Base-by-base conservation (phyloP, 768 basidiomycete species). In the Hortiboletus campestris region DNA sequence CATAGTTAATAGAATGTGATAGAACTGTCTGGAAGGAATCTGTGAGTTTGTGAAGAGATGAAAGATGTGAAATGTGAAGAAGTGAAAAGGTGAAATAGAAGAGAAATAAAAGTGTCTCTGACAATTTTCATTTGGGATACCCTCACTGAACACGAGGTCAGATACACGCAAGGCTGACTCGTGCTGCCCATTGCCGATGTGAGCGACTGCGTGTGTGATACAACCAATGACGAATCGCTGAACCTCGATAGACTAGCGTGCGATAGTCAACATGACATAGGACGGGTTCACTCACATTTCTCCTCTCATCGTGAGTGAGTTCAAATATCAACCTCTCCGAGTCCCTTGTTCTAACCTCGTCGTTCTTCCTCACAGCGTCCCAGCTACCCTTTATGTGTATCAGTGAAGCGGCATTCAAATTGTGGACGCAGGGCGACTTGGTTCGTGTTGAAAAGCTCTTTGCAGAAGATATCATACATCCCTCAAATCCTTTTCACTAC, bases 91-190 rank as follows among this genome's bases (percentile, higher is more conserved):
- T n/a, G n/a, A n/a, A n/a, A n/a, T n/a, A n/a, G n/a, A n/a, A n/a
- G n/a, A n/a, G n/a, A n/a, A n/a, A n/a, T n/a, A n/a, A n/a, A n/a
- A n/a, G n/a, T n/a, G n/a, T n/a, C n/a, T n/a, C n/a, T n/a, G n/a
- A n/a, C n/a, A n/a, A 6, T 19, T 52, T 29, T 61, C 57, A 4
- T 5, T 25, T 11, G 49, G 28, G 8, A 32, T n/a, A 35, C 46
- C n/a, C 8, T 38, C 32, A 1, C 36, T 11, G 25, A 55, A 59
- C 4, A 31, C 43, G 25, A 54, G 57, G 36, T 59, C 59, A 28
- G 40, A 59, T 17, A n/a, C 32, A 25, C 25, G 25, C 25, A 25
- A 25, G 0, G 25, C 25, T 25, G 25, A 25, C 25, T 25, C 25
- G 25, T 25, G 25, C 25, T 25, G 25, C 25, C 25, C 25, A 25